Base-by-base conservation (phyloP, 805 yeast genomes). In the Kuraishia cidri region DNA sequence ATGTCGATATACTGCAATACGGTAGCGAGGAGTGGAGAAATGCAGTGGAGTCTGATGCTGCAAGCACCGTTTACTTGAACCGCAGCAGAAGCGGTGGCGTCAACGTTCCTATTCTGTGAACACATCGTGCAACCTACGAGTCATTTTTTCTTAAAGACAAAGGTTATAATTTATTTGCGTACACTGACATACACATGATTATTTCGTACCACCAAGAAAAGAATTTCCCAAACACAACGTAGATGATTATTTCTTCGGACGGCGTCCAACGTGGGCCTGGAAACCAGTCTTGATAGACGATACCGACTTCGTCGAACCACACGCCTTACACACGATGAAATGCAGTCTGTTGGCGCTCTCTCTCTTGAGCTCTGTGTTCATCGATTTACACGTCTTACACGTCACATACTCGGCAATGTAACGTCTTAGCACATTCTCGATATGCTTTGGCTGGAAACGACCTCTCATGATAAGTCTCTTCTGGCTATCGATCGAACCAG, bases 401-500 rank as follows among this genome's bases (percentile, higher is more conserved):
- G 97, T 86, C 45, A 92, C 99, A 56, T 92, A 92, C 62, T 92
- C 99, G 57, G 85, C 68, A 57, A 94, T 92, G 61, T 92, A 92
- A 63, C 97, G 76, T 71, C 97, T 81, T 63, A 92, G 72, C 42
- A 92, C 95, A 44, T 87, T 81, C 65, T 92, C 98, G 72, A 92
- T 79, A 62, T 88, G 96, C 64, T 90, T 92, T 48, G 95, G 95
- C 66, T 83, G 94, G 72, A 87, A 92, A 62, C 94, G 84, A 69
- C 99, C 99, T 70, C 86, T 92, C 60, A 92, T 90, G 42, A 92
- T 87, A 58, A 92, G 75, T 63, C 98, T 81, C 69, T 87, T 85
- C 61, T 85, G 90, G 59, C 97, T 98, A 64, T 92, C 99, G 39
- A 92, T 90, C 36, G 97, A 88, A 55, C 99, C 99, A 2, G 97